Percentiles rank a stretch among this genome's conserved stretches.
phyloP scores from a whole-genome alignment of 805 yeast genomes.

The Starmera quercuum region DNA sequence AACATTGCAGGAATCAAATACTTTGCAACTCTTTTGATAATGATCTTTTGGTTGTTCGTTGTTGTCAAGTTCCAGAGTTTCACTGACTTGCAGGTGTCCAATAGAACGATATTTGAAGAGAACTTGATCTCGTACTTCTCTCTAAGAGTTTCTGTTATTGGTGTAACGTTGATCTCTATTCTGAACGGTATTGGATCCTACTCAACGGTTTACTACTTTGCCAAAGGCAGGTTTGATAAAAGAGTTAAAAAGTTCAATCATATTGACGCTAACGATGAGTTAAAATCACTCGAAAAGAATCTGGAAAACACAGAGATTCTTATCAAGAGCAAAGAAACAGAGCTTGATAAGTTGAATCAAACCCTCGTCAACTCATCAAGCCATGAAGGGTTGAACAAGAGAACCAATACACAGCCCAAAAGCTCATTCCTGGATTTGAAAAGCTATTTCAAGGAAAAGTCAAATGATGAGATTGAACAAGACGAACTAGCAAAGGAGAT shows the following conservation, averaged over 20 bases:
- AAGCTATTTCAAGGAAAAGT: constrained; percentile 3
- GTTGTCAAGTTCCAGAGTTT: constrained; percentile 12
- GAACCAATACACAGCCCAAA: constrained; percentile 3
- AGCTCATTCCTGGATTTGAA: constrained; percentile 17
- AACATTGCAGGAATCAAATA: constrained; percentile 6
- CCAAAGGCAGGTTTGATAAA: constrained; percentile 2
- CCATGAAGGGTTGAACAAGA: neutral
- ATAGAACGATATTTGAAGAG: constrained; percentile 2
- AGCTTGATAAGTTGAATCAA: constrained; percentile 1
- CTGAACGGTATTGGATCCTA: constrained; percentile 21
- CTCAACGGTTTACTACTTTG: constrained; percentile 19
- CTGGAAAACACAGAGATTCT: constrained; percentile 12
- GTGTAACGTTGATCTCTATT: constrained; percentile 17
- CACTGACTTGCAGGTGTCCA: constrained; percentile 11
- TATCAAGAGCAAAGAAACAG: constrained; percentile 10
- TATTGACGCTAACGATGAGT: too few species aligned
- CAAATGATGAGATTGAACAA: too few species aligned
- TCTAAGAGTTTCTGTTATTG: constrained; percentile 17
- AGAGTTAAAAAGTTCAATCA: constrained; percentile 2
- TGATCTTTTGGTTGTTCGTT: constrained; percentile 12
- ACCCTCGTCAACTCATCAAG: neutral
- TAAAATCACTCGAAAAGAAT: constrained; percentile 9
- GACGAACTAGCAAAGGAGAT: constrained; percentile 11
- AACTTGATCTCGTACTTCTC: constrained; percentile 8
- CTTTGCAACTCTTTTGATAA: neutral